Percentiles rank a stretch among this genome's conserved stretches.
Evolutionary conservation across 208 protist species (phyloP).

Genomic region (Balamuthia mandrillaris): DNA sequence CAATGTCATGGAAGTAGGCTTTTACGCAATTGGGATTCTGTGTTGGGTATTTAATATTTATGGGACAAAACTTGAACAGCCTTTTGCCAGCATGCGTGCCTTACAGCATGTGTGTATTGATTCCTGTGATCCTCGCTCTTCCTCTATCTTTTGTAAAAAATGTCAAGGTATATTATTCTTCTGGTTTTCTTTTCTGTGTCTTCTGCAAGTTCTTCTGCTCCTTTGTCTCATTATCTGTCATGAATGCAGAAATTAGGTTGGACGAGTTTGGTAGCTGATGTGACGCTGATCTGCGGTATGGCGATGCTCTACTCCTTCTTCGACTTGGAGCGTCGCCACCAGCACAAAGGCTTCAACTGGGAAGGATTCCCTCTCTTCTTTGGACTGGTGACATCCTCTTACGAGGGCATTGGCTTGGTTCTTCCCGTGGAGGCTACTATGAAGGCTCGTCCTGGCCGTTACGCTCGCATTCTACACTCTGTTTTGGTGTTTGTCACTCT

Average conservation of each 20-base stretch:
- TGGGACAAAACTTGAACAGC: not conserved
- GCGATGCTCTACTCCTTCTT: not conserved
- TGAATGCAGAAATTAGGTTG: not conserved
- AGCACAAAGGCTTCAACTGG: not conserved
- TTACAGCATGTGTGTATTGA: not conserved
- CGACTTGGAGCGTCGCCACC: not conserved
- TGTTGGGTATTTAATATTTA: constrained; percentile 11
- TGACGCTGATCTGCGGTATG: not conserved
- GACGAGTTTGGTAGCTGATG: not conserved
- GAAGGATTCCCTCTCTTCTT: not conserved
- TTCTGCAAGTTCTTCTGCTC: not conserved
- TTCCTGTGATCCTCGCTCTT: not conserved
- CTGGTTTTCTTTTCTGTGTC: not conserved
- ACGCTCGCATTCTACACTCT: not conserved
- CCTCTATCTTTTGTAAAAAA: not conserved
- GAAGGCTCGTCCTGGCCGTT: not conserved
- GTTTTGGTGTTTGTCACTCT: not conserved
- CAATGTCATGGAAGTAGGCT: not conserved
- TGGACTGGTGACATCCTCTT: constrained; percentile 2
- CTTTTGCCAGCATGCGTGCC: not conserved
- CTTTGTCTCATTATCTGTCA: too few species aligned
- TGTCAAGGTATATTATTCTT: constrained; percentile 6
- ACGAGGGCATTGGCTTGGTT: constrained; percentile 15
- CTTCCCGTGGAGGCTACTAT: constrained; percentile 6
- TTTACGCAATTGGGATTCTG: constrained; percentile 25